Evolutionary conservation across 352 stramenopile genomes (phyloP), one percentile per base, ranked within the genome.

Genomic region (Phytophthora meadii): DNA sequence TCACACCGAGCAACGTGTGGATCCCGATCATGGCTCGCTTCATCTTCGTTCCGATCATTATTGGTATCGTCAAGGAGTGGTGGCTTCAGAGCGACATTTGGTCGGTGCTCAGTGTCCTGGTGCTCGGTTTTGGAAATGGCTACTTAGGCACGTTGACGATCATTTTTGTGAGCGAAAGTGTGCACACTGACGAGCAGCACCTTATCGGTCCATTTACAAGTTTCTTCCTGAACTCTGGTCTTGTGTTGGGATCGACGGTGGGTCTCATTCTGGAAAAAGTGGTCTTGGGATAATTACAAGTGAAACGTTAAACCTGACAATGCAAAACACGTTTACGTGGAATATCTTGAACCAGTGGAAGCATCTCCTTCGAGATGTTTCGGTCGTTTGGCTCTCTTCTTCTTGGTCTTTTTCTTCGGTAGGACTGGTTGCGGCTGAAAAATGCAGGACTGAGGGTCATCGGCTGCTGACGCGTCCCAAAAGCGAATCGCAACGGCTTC

Each of bases 181-280:
- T 93, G 10, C 75, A 91, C 27, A 60, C 67, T 0, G 74, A 92
- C 32, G 85, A 96, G 37, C 81, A 89, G 55, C 72, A 77, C n/a
- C 58, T 94, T 8, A 89, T 84, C 5, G 88, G 85, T 1, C 77
- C 80, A 27, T 95, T 94, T 60, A 95, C 88, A 41, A 92, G 88
- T 51, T 94, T 94, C 55, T 93, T 92, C 61, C 63, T 95, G 28
- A 94, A 95, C 64, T 84, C 87, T 48, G 88, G 88, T 3, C 81
- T 95, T 27, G 88, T 94, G n/a, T 50, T 95, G 17, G 87, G 87
- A 39, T 86, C 87, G 5, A 88, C 81, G 0, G 70, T 81, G 15
- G 83, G 84, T 10, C 70, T 95, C 10, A 28, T 91, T 14, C 52
- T 95, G 40, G 72, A 92, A 59, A 81, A 81, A 37, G 59, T 88